Base-by-base conservation (phyloP, 495 filamentous ascomycete species). In the Hapsidospora chrysogenum region DNA sequence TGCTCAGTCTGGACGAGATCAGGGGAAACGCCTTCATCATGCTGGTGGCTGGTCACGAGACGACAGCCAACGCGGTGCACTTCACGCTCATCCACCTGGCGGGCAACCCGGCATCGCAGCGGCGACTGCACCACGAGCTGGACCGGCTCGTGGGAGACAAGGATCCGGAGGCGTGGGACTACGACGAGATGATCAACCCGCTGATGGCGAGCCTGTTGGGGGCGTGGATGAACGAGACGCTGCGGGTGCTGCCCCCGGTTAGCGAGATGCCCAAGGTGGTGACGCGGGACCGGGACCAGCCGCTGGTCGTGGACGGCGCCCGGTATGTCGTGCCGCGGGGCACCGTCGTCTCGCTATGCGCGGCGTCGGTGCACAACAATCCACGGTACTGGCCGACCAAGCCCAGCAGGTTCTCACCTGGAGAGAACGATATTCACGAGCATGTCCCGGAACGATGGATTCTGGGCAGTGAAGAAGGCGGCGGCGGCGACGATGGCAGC, bases 1-100 rank as follows among this genome's bases (percentile, higher is more conserved):
- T n/a, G 35, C 19, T 27, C 22, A 37, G 5, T 17, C 33, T 35
- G 41, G 52, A 55, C 11, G 76, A 81, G 31, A 73, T 84, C 41
- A 58, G 78, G 17, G 74, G 72, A 20, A 79, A 84, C 45, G 68
- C 74, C 9, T 84, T 80, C 50, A 67, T 81, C 44, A 74, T 79
- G 49, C 67, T 74, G 27, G 56, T 82, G 10, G 77, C 78, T 1
- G 78, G 78, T 15, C 78, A 84, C 49, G 78, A 82, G 47, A 78
- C 78, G 1, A 71, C 74, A 3, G 76, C 77, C 31, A 79, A 79
- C 51, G 61, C 63, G 1, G 51, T 78, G 8, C 74, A 80, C 46
- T 79, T 73, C 45, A 53, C 66, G 10, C 50, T 81, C 2, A 31
- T 76, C 30, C 57, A 64, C 36, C 65, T 84, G 2, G 78, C 78